phyloP scores from a whole-genome alignment of 768 basidiomycete species.

The Russula compacta region DNA sequence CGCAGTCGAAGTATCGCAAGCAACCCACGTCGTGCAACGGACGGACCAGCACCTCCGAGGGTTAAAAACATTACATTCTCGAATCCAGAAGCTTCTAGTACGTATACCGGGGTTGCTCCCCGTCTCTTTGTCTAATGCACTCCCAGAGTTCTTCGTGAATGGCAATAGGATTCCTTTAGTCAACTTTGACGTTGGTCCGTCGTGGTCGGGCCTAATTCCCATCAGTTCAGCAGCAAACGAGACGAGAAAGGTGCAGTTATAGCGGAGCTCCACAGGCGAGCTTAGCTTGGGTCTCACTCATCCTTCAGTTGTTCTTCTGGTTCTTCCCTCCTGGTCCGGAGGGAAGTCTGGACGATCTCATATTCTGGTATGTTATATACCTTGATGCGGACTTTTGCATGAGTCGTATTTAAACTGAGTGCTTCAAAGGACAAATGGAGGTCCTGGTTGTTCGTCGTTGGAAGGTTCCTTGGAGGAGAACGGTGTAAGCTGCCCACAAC shows the following conservation, averaged over 20 bases:
- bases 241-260: no score
- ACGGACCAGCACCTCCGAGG: constrained; percentile 1
- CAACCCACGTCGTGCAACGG: background rate
- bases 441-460: constrained; percentile 68
- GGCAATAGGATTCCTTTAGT: constrained; percentile 58
- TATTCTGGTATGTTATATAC: constrained; percentile 47
- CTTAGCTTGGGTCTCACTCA: no score
- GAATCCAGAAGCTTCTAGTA: constrained; percentile 57
- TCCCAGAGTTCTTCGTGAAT: constrained; percentile 59
- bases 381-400: background rate
- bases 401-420: no score
- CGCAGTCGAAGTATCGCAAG: background rate
- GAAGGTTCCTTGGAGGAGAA: constrained; percentile 72
- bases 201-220: constrained; percentile 66
- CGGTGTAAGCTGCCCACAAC: constrained; percentile 39
- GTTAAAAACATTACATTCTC: constrained; percentile 64
- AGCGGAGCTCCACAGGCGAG: no score
- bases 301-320: constrained; percentile 66
- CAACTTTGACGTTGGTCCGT: constrained; percentile 65
- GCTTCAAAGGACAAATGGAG: constrained; percentile 60
- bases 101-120: background rate
- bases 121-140: background rate
- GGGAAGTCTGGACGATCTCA: constrained; percentile 62
- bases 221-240: constrained; percentile 40
- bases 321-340: constrained; percentile 72